Evolutionary conservation across 179 eudicot genomes (phyloP), one percentile per base, ranked within the genome.

Genomic region (Camellia oleifera): DNA sequence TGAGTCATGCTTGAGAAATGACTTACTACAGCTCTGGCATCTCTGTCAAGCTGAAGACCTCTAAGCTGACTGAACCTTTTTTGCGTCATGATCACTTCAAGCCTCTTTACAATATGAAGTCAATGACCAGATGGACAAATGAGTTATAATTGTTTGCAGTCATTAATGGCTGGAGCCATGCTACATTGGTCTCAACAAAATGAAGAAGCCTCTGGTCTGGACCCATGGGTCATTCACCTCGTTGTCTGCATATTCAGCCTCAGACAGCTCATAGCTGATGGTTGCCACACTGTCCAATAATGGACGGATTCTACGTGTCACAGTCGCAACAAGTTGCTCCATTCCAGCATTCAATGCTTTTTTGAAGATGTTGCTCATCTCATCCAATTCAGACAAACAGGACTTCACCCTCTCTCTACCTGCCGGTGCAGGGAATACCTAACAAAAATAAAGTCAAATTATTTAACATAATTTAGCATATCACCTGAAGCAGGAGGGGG

Each of bases 221-320:
- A 95, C 97, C 98, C 98, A 95, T 46, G 98, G 97, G 77, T 95
- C 98, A 61, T 95, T 93, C n/a, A 93, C 90, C 85, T 93, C 98
- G 74, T 95, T 93, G 32, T 95, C 97, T 15, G 97, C 98, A 71
- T 95, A 95, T 79, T 92, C 97, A n/a, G 92, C 88, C 83, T 95
- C 98, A 15, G 98, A 95, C 3, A 95, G 87, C 87, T 95, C 97
- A 11, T 93, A 95, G 82, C 97, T 90, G 79, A 95, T 93, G 77
- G 90, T 91, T 63, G 94, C 97, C 26, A 93, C 97, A 77, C 52
- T 89, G 85, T 95, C 98, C 74, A 95, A 80, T 44, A 93, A 85
- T 14, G 97, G 95, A 71, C 97, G 97, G 81, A 95, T 85, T 69
- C 97, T 86, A 48, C 94, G 97, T 60, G 94, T 87, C 65, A 95